Percentiles rank a stretch among this genome's conserved stretches.
Conservation (phyloP, 1,139 yeast genomes). For the Sugiyamaella paludigena region DNA sequence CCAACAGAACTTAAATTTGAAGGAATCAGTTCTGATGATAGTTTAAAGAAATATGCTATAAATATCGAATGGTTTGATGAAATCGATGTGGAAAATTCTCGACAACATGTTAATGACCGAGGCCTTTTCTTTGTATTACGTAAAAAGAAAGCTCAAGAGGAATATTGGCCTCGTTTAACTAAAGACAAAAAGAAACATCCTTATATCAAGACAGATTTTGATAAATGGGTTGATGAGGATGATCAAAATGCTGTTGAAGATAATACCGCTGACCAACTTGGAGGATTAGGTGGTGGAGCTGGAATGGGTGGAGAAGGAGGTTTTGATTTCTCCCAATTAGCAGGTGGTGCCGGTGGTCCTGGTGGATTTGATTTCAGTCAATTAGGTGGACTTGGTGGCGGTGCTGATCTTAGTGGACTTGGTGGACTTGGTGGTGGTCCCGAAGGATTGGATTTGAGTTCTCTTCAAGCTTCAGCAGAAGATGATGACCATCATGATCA, state of each 20-base stretch:
- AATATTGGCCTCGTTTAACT: constrained; percentile 90
- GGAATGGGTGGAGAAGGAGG: constrained; percentile 38
- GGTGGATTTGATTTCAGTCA: constrained; percentile 20
- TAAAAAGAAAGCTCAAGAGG: constrained; percentile 64
- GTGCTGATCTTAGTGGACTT: constrained; percentile 28
- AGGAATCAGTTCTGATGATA: constrained; percentile 41
- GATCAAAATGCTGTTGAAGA: constrained; percentile 62
- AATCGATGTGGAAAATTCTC: constrained; percentile 64
- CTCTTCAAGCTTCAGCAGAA: constrained; percentile 22
- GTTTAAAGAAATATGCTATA: constrained; percentile 48
- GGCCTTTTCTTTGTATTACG: constrained; percentile 67
- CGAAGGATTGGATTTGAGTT: constrained; percentile 30
- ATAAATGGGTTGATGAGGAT: constrained; percentile 96
- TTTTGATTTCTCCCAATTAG: constrained; percentile 32
- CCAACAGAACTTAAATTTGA: constrained; percentile 55
- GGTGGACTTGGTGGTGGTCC: constrained; percentile 25
- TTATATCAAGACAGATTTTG: constrained; percentile 90
- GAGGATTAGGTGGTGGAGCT: constrained; percentile 39
- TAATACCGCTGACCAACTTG: constrained; percentile 27
- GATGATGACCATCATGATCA: too few species aligned
- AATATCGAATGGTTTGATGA: constrained; percentile 69
- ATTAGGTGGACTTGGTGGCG: constrained; percentile 29
- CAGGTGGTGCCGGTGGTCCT: constrained; percentile 33
- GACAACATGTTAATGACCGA: constrained; percentile 64
- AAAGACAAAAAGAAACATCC: constrained; percentile 68